Conservation (phyloP, 495 filamentous ascomycete species). For the Melanomma pulvis-pyrius region DNA sequence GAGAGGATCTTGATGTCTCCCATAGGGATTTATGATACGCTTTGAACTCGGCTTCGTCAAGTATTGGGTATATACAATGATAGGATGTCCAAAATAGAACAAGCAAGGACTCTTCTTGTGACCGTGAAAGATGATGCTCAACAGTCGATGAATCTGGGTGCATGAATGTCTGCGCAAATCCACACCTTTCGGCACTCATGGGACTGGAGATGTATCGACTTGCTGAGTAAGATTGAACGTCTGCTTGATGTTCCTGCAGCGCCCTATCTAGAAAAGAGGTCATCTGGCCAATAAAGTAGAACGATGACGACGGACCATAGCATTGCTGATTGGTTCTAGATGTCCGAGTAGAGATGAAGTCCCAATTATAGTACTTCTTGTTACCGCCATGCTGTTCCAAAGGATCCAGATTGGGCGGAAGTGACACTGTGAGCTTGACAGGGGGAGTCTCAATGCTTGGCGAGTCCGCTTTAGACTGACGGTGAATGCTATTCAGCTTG, state of each 20-base stretch:
- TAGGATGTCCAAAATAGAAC: slow-evolving; percentile 56
- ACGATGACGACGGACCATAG: slow-evolving; percentile 44
- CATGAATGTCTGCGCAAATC: not conserved
- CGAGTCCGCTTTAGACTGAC: not conserved
- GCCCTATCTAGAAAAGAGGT: slow-evolving; percentile 41
- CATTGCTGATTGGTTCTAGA: slow-evolving; percentile 28
- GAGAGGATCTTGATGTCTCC: slow-evolving; percentile 40
- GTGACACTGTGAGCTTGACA: not conserved
- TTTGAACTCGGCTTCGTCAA: slow-evolving; percentile 55
- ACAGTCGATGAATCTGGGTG: slow-evolving; percentile 12
- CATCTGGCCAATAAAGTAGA: slow-evolving; percentile 43
- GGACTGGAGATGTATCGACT: slow-evolving; percentile 26
- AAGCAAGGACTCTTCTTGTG: slow-evolving; percentile 56
- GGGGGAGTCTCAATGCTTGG: not conserved
- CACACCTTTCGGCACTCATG: not conserved
- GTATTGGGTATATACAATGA: slow-evolving; percentile 44
- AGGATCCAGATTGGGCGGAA: slow-evolving; percentile 21
- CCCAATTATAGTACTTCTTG: slow-evolving; percentile 37
- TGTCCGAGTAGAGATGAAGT: slow-evolving; percentile 26
- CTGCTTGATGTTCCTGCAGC: slow-evolving; percentile 38
- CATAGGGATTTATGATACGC: slow-evolving; percentile 55
- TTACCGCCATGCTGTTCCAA: slow-evolving; percentile 10
- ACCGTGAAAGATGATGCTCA: slow-evolving; percentile 31
- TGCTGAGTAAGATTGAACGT: slow-evolving; percentile 22
- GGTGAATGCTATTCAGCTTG: slow-evolving; percentile 34